phyloP scores from a whole-genome alignment of 345 rosid genomes.

The Corchorus olitorius region DNA sequence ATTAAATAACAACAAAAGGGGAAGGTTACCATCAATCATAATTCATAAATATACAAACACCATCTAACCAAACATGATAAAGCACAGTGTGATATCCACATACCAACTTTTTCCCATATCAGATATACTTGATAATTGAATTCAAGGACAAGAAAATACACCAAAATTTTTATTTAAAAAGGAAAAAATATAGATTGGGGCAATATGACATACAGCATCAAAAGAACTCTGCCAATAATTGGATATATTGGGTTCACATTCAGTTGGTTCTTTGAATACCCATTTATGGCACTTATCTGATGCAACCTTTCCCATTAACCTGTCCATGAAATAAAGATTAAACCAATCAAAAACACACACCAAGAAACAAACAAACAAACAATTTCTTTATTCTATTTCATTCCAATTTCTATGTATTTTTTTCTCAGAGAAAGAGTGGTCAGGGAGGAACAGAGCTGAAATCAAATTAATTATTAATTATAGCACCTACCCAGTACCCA shows the following conservation, averaged over 20 bases:
- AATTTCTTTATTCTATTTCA: neutral
- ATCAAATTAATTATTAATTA: constrained; percentile 30
- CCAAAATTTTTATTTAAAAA: too few relatives aligned
- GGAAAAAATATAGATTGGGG: constrained; percentile 3
- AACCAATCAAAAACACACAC: constrained; percentile 15
- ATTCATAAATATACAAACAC: neutral
- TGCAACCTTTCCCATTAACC: constrained; percentile 99
- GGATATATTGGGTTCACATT: constrained; percentile 90
- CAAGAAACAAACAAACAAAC: neutral
- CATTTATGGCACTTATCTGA: constrained; percentile 99
- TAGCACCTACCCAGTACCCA: constrained; percentile 98
- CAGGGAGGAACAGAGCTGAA: neutral
- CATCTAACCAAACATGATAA: constrained; percentile 31
- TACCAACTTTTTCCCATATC: constrained; percentile 8
- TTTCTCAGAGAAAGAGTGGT: neutral
- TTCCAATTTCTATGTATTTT: neutral
- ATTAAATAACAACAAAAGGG: constrained; percentile 29
- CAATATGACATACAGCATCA: constrained; percentile 72
- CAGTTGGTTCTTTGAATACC: constrained; percentile 98
- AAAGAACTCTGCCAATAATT: constrained; percentile 99
- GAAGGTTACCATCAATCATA: constrained; percentile 37
- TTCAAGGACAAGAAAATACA: neutral
- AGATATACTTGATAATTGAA: neutral
- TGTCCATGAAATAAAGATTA: constrained; percentile 30
- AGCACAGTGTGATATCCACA: neutral